Evolutionary conservation across 192 early-diverging fungal species (phyloP), one percentile per base, ranked within the genome.

Genomic region (Gryganskiella cystojenkinii): DNA sequence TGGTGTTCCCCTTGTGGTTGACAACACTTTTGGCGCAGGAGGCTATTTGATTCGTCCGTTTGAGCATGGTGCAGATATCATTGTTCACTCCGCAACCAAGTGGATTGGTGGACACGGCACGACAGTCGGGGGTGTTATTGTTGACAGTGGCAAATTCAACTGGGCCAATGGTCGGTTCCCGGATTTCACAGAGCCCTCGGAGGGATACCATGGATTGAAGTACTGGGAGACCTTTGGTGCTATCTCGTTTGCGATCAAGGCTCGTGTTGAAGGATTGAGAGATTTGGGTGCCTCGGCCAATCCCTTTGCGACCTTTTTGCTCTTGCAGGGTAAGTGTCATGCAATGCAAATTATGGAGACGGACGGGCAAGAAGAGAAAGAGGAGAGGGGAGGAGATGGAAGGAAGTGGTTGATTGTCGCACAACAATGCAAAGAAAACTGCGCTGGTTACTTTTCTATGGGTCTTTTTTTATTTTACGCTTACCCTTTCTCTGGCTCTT

Each of bases 1-100:
- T 54, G 94, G 94, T 24, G 83, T 98, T 43, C 96, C 96, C 44
- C 82, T 98, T 50, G 86, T 98, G 57, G 96, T 98, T 27, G 96
- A 98, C 85, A 98, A 98, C 86, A 98, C 96, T 0, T 98, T 97
- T 79, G 96, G 96, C 63, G 92, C 93, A 57, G 96, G 93, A 55
- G 93, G 92, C 17, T 95, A 92, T 79, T 71, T 94, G 43, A 80
- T 89, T 31, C 87, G 88, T n/a, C 96, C 96, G 8, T 91, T 98
- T 61, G 91, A 94, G 42, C 90, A 95, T 79, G 95, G 95, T 65
- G 96, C 96, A n/a, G 95, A 98, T 82, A 98, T 98, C 76, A 90
- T 98, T 67, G 91, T 94, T 19, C 91, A 92, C 55, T 95, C 93
- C 37, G 95, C 96, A 19, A 98, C 95, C 35, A 98, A 98, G 85